Base-by-base conservation (phyloP, 129 eudicot genomes). In the Chrysanthemum makinoi region DNA sequence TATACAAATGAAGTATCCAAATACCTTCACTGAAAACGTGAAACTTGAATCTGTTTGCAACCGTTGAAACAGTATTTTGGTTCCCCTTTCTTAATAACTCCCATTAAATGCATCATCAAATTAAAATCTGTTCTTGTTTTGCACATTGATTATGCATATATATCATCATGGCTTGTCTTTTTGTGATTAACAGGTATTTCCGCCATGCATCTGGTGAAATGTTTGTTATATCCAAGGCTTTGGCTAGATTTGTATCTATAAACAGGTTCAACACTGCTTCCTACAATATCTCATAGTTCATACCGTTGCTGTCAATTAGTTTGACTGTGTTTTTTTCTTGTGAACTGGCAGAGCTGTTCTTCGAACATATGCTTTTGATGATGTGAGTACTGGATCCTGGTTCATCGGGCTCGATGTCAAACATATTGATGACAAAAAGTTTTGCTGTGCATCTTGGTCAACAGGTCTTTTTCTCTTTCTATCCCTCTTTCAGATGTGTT, bases 201-300 rank as follows among this genome's bases (percentile, higher is more conserved):
- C 96, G 96, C 50, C 98, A 93, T 85, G 98, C 98, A 55, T 89
- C 98, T 24, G 91, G 96, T 61, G 98, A 93, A 81, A 79, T 93
- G 81, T 87, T 93, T 74, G 92, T 85, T 75, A 82, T 93, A 80
- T 89, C 98, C 28, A 82, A 85, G 70, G 96, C 91, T 44, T 80
- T 93, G 85, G 98, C 98, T 6, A 84, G 81, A 80, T 93, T 85
- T 79, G 77, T 93, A 24, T 93, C 98, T 10, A 89, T 93, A 73
- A 93, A 93, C 84, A 93, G 92, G 98, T 89, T 73, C 58, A 10
- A 14, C 48, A 52, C 20, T 9, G 10, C 15, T 66, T 52, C n/a
- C 74, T 73, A 47, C 48, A 9, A 15, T 69, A 46, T 62, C 51
- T 67, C 54, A 46, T 24, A 16, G 44, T 68, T 75, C 22, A 54